Evolutionary conservation across 768 basidiomycete species (phyloP).

Genomic region (Leccinum variicolor): DNA sequence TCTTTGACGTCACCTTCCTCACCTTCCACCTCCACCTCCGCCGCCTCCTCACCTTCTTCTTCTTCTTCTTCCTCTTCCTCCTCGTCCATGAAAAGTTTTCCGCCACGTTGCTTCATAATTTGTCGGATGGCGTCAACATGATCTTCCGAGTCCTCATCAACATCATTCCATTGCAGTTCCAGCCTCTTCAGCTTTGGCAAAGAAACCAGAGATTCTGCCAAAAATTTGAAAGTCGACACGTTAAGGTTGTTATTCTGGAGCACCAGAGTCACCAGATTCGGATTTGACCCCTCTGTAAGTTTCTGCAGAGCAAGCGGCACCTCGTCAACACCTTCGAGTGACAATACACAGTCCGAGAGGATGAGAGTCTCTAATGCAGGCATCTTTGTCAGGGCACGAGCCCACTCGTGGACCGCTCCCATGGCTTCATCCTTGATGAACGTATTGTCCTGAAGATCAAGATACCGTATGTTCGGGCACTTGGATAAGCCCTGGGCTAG

Average conservation of each 20-base stretch:
- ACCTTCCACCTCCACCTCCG: conserved; percentile 43
- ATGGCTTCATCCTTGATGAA: conserved; percentile 65
- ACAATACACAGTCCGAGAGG: conserved; percentile 88
- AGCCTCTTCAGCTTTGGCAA: conserved; percentile 59
- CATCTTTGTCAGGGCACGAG: conserved; percentile 66
- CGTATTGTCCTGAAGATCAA: conserved; percentile 94
- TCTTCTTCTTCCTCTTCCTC: conserved; percentile 83
- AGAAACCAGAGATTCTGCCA: conserved; percentile 65
- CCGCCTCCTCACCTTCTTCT: conserved; percentile 55
- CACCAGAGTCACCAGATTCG: conserved; percentile 69
- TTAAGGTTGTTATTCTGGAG: conserved; percentile 94
- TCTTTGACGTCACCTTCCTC: conserved; percentile 29
- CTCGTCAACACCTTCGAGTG: conserved; percentile 68
- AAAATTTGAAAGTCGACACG: conserved; percentile 56
- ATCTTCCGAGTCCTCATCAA: conserved; percentile 71
- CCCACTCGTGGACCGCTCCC: conserved; percentile 56
- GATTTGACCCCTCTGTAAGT: conserved; percentile 67
- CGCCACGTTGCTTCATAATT: conserved; percentile 61
- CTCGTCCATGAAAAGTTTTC: conserved; percentile 63
- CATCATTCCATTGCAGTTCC: conserved; percentile 90
- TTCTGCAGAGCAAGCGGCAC: conserved; percentile 60
- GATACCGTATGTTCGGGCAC: conserved; percentile 60
- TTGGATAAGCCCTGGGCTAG: conserved; percentile 73
- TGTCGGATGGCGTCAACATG: conserved; percentile 47
- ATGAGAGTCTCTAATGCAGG: conserved; percentile 73